A percentile compares a stretch with the other conserved stretches of the same genome.
Evolutionary conservation across 2,329 filamentous ascomycete genomes (phyloP).

Genomic region (Epichloe glyceriae): DNA sequence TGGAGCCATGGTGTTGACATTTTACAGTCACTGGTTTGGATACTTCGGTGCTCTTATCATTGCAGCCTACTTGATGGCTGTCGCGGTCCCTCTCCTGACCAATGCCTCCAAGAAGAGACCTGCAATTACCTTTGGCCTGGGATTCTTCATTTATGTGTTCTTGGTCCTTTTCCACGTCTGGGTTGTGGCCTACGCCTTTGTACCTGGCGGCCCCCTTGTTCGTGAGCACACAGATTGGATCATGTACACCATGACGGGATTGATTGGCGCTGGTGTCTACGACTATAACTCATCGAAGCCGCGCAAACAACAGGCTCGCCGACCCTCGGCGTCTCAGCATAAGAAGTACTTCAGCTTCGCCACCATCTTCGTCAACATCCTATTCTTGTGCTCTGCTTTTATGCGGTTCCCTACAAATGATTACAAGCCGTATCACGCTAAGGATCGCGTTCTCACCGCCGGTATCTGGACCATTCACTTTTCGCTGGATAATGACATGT

Average conservation of each 20-base stretch:
- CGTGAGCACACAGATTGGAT: conserved; percentile 94
- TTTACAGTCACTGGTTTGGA: conserved; percentile 70
- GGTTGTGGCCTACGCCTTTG: conserved; percentile 97
- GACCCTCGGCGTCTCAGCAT: conserved; percentile 26
- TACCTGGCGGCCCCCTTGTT: conserved; percentile 83
- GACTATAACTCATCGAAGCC: conserved; percentile 45
- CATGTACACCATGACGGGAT: conserved; percentile 74
- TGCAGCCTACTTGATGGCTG: conserved; percentile 69
- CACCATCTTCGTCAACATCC: conserved; percentile 62
- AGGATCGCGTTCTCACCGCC: conserved; percentile 78
- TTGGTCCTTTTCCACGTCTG: conserved; percentile 96
- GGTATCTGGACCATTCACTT: conserved; percentile 99
- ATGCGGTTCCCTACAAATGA: conserved; percentile 86
- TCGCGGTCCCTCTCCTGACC: conserved; percentile 60
- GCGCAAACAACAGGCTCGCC: conserved; percentile 20
- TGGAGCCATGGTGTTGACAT: conserved; percentile 67
- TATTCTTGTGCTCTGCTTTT: conserved; percentile 72
- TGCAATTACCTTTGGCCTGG: conserved; percentile 70
- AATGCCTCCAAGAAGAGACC: conserved; percentile 68
- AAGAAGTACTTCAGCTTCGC: conserved; percentile 42
- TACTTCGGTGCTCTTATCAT: conserved; percentile 72
- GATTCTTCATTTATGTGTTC: conserved; percentile 85
- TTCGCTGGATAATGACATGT: conserved; percentile 96
- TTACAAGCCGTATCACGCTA: conserved; percentile 77
- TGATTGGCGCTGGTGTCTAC: conserved; percentile 76